Conservation (phyloP, 1,284 basidiomycete genomes). For the Chiua sp. region DNA sequence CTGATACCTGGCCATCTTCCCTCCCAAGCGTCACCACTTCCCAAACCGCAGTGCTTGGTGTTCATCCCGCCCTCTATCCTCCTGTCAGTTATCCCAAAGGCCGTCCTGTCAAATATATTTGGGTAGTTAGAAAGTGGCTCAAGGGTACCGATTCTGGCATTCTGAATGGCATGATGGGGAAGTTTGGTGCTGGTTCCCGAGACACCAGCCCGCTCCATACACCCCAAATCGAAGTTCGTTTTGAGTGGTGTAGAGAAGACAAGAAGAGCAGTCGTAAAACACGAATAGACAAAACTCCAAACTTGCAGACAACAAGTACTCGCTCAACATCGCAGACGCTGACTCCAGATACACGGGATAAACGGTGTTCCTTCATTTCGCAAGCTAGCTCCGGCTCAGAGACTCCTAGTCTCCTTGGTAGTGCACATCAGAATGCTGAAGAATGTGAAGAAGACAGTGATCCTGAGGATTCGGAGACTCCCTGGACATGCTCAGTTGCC, state of each 20-base stretch:
- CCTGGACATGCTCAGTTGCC: conserved; percentile 87
- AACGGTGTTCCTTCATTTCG: conserved; percentile 32
- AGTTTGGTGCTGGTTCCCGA: conserved; percentile 31
- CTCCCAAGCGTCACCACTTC: conserved; percentile 34
- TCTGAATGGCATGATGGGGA: conserved; percentile 48
- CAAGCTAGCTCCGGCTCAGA: conserved; percentile 38
- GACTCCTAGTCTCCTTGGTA: conserved; percentile 24
- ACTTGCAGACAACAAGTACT: conserved; percentile 15
- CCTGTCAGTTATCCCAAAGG: conserved; percentile 45
- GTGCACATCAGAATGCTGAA: conserved; percentile 33
- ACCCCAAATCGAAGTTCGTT: conserved; percentile 63
- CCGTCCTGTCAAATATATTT: conserved; percentile 73
- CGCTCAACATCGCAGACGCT: conserved; percentile 12
- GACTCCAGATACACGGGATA: conserved; percentile 11
- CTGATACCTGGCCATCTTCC: conserved; percentile 23
- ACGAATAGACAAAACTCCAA: conserved; percentile 23
- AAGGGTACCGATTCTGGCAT: conserved; percentile 56
- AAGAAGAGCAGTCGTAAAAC: conserved; percentile 34
- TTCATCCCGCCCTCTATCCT: conserved; percentile 59
- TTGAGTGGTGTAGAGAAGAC: conserved; percentile 72
- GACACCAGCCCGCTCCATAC: conserved; percentile 19
- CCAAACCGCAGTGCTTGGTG: conserved; percentile 66
- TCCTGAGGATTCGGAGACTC: conserved; percentile 94
- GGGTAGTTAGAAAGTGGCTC: conserved; percentile 83
- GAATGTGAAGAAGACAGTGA: conserved; percentile 78